Evolutionary conservation across 2,329 filamentous ascomycete genomes (phyloP), one percentile per base, ranked within the genome.

Genomic region (Penicillium sp.): DNA sequence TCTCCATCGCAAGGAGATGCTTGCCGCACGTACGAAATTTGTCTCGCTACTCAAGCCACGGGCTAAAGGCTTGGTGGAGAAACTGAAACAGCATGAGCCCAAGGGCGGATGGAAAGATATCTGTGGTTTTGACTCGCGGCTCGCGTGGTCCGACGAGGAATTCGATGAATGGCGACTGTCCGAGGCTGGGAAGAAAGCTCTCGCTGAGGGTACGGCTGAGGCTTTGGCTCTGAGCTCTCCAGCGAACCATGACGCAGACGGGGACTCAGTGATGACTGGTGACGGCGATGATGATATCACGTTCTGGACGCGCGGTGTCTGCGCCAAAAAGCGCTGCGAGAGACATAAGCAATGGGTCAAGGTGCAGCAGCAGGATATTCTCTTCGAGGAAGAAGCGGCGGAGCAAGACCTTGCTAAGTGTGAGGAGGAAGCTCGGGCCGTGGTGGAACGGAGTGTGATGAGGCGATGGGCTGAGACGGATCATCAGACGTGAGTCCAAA

Each of bases 331-430:
- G 50, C 67, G 73, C 4, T 77, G 75, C 50, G 71, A 76, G 50
- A 61, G 74, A 52, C 75, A 77, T 52, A 72, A 72, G 45, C 71
- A 73, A 46, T 77, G 75, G 75, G 58, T 69, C 39, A 77, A 75
- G 54, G 66, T 75, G 4, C 71, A 74, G 50, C 71, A 74, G 54
- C 68, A 74, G 31, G 74, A 77, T 38, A 66, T 71, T 18, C 55
- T 65, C 4, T 74, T 76, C 42, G 73, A 75, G 41, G 65, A 73
- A 53, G 64, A 66, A 31, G 65, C 68, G 18, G 62, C 71, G n/a
- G 58, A 65, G 43, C 60, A 68, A 50, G 71, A 71, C 47, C 66
- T 75, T 44, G 55, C 54, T 25, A 67, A 62, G 48, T 72, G 67
- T 50, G 70, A 74, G 53, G 62, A 64, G 29, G 70, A 74, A 52